Evolutionary conservation across 441 rosid genomes (phyloP).

Genomic region (Pelargonium australe): DNA sequence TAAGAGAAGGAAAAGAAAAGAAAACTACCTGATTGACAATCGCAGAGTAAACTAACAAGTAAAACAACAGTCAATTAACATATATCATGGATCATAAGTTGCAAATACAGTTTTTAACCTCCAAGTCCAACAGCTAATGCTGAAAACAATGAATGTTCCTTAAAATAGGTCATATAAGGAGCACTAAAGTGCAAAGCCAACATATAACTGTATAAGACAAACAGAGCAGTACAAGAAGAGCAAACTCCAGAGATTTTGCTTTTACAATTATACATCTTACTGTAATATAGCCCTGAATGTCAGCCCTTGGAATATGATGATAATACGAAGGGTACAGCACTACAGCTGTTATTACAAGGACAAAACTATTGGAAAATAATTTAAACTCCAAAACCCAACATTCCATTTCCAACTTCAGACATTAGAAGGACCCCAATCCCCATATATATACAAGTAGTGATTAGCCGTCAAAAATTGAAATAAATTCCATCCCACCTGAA

Average conservation of each 20-base stretch:
- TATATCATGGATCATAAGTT: neutral
- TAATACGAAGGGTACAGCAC: neutral
- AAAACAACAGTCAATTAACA: neutral
- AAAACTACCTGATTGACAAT: neutral
- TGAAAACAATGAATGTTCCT: neutral
- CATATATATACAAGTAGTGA: too few relatives aligned
- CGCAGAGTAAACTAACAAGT: neutral
- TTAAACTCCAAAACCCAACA: neutral
- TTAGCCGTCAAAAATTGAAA: too few relatives aligned
- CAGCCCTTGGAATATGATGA: neutral
- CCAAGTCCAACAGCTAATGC: too few relatives aligned
- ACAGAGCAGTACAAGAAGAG: neutral
- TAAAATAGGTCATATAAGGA: neutral
- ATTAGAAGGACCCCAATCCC: too few relatives aligned
- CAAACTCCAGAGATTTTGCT: neutral
- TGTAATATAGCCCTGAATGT: neutral
- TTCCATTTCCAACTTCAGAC: neutral
- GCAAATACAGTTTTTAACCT: neutral
- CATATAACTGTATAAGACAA: neutral
- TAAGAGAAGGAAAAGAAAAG: neutral
- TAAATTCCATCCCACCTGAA: neutral
- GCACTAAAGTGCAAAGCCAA: neutral
- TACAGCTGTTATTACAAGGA: neutral
- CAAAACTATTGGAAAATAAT: neutral
- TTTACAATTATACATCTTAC: neutral